These are phyloP conservation scores for Gaertneriomyces sp. DNA, from an alignment of 192 early-diverging fungal genomes.

Conservation along the genomic window DNA sequence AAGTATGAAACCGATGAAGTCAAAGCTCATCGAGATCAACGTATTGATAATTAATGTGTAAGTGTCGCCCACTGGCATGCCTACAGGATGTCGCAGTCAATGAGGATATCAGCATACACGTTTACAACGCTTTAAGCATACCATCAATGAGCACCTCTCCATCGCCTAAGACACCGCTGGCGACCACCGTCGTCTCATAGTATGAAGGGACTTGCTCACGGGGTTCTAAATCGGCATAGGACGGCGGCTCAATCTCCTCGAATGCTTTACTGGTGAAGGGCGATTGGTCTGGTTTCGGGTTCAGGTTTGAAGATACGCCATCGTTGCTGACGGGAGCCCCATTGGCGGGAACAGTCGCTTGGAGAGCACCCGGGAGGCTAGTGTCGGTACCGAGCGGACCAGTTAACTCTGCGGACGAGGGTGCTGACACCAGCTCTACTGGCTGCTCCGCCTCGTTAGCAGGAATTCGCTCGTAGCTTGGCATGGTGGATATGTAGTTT, in stretches of 20 bases:
- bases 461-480: too few species aligned
- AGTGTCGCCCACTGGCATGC: slow-evolving; percentile 79
- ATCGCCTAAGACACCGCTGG: slow-evolving; percentile 59
- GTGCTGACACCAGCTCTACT: too few species aligned
- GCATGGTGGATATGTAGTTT: too few species aligned
- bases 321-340: slow-evolving; percentile 15
- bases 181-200: slow-evolving; percentile 71
- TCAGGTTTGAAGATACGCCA: slow-evolving; percentile 50
- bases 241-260: slow-evolving; percentile 43
- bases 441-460: too few species aligned
- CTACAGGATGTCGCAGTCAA: slow-evolving; percentile 26
- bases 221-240: slow-evolving; percentile 62
- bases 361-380: too few species aligned
- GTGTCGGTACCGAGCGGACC: too few species aligned
- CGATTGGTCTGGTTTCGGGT: slow-evolving; percentile 15
- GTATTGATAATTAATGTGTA: slow-evolving; percentile 78
- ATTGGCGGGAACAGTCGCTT: too few species aligned
- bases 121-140: not conserved
- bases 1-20: slow-evolving; percentile 72
- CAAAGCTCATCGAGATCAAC: slow-evolving; percentile 49
- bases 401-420: too few species aligned
- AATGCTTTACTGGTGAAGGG: slow-evolving; percentile 13
- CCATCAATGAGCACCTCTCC: slow-evolving; percentile 84
- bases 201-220: slow-evolving; percentile 56
- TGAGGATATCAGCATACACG: not conserved